phyloP scores from a whole-genome alignment of 371 early-diverging fungal species.

The Haplosporangium sp. region DNA sequence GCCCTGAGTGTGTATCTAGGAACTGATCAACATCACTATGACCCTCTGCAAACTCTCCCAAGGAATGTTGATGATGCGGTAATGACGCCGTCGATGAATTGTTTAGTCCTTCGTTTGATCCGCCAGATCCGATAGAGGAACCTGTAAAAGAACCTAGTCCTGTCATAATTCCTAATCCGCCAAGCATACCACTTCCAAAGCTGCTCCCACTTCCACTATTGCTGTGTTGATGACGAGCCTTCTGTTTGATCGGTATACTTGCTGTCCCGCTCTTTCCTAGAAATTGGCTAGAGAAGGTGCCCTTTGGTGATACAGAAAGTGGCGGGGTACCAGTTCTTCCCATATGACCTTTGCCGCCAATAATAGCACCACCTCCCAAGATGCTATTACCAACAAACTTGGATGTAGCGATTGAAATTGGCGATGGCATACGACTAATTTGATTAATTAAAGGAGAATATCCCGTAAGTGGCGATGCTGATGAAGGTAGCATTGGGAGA shows the following conservation, averaged over 20 bases:
- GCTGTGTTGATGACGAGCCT: slow-evolving; percentile 42
- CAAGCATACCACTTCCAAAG: slow-evolving; percentile 45
- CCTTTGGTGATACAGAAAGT: slow-evolving; percentile 34
- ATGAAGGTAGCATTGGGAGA: slow-evolving; percentile 47
- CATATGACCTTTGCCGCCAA: neutral
- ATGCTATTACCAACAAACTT: slow-evolving; percentile 7
- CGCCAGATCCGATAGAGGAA: slow-evolving; percentile 40
- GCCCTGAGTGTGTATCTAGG: slow-evolving; percentile 19
- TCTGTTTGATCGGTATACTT: slow-evolving; percentile 55
- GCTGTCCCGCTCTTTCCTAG: slow-evolving; percentile 29
- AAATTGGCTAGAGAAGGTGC: slow-evolving; percentile 24
- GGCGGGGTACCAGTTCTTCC: slow-evolving; percentile 25
- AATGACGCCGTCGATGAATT: slow-evolving; percentile 25
- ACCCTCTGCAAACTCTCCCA: slow-evolving; percentile 45
- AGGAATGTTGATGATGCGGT: slow-evolving; percentile 19
- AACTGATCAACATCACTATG: slow-evolving; percentile 38
- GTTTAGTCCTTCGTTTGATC: slow-evolving; percentile 20
- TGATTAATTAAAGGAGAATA: slow-evolving; percentile 22
- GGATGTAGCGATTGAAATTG: slow-evolving; percentile 19
- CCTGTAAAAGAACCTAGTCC: slow-evolving; percentile 50
- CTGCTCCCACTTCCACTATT: slow-evolving; percentile 48
- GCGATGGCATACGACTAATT: slow-evolving; percentile 24
- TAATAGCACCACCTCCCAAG: neutral
- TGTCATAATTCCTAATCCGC: slow-evolving; percentile 48
- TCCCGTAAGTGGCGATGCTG: slow-evolving; percentile 33